phyloP scores from a whole-genome alignment of 176 grass and related monocot genomes.

The Eleusine indica region DNA sequence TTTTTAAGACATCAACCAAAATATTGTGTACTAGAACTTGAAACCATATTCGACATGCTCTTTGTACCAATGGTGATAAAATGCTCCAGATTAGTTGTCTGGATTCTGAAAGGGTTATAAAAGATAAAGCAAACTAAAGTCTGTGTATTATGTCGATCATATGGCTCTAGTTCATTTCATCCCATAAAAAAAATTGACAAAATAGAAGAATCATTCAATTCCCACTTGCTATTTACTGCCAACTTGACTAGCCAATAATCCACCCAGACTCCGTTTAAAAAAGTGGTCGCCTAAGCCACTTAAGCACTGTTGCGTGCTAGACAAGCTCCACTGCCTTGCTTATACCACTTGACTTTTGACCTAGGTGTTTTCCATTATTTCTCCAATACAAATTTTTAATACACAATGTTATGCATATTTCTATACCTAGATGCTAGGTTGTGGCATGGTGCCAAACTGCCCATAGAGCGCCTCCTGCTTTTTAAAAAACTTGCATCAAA shows the following conservation, averaged over 20 bases:
- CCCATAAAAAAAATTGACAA: not conserved
- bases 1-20: constrained; percentile 8
- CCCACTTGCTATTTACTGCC: not conserved
- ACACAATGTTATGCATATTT: too few relatives aligned
- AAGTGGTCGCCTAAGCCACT: too few relatives aligned
- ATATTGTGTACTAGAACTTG: not conserved
- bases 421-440: too few relatives aligned
- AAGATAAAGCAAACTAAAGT: constrained; percentile 10
- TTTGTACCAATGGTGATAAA: not conserved
- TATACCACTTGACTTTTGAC: too few relatives aligned
- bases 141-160: not conserved
- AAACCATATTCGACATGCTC: not conserved
- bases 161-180: constrained; percentile 20
- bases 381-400: too few relatives aligned
- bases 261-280: not conserved
- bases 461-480: too few relatives aligned
- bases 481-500: not conserved
- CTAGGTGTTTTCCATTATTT: too few relatives aligned
- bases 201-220: not conserved
- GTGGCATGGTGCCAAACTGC: too few relatives aligned
- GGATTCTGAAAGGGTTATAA: constrained; percentile 21
- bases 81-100: constrained; percentile 7
- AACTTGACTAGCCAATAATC: constrained; percentile 14
- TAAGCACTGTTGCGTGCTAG: too few relatives aligned
- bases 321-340: too few relatives aligned